phyloP scores from a whole-genome alignment of 495 filamentous ascomycete species.

The Penicillium robsamsonii region DNA sequence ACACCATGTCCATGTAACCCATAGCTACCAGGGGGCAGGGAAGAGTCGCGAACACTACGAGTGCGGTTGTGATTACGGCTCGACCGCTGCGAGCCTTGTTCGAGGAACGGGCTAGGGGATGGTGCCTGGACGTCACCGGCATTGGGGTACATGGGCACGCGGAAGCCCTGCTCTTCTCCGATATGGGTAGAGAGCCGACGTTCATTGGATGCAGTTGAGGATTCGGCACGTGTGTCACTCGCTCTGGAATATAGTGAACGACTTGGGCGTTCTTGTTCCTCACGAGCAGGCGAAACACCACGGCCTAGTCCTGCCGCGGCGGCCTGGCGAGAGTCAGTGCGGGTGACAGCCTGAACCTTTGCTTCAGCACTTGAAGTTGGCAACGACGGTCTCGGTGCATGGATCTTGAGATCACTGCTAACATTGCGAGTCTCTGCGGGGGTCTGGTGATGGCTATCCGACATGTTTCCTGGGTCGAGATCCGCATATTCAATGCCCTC shows the following conservation, averaged over 20 bases:
- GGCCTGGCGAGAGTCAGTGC: conserved; percentile 82
- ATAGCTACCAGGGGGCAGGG: conserved; percentile 73
- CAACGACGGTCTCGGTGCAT: conserved; percentile 87
- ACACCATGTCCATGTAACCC: conserved; percentile 83
- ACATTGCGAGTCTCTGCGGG: conserved; percentile 72
- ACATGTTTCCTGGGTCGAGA: conserved; percentile 44
- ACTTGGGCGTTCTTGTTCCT: conserved; percentile 62
- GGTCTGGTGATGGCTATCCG: conserved; percentile 41
- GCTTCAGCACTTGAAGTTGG: conserved; percentile 74
- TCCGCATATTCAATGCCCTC: conserved; percentile 86
- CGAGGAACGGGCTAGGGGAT: conserved; percentile 67
- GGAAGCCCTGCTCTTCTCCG: conserved; percentile 80
- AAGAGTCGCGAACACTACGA: conserved; percentile 57
- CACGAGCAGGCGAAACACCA: conserved; percentile 48
- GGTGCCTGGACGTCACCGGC: conserved; percentile 97
- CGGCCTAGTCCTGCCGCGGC: conserved; percentile 78
- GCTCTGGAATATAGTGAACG: conserved; percentile 45
- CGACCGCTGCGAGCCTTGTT: conserved; percentile 51
- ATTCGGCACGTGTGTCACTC: conserved; percentile 53
- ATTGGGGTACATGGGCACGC: conserved; percentile 91
- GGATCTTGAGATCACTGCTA: conserved; percentile 75
- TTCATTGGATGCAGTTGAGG: conserved; percentile 49
- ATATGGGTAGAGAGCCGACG: conserved; percentile 49
- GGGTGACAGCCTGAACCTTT: conserved; percentile 75
- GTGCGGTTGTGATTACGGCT: conserved; percentile 68